Evolutionary conservation across 305 asterid species (phyloP).

Genomic region (Fraxinus floribunda): DNA sequence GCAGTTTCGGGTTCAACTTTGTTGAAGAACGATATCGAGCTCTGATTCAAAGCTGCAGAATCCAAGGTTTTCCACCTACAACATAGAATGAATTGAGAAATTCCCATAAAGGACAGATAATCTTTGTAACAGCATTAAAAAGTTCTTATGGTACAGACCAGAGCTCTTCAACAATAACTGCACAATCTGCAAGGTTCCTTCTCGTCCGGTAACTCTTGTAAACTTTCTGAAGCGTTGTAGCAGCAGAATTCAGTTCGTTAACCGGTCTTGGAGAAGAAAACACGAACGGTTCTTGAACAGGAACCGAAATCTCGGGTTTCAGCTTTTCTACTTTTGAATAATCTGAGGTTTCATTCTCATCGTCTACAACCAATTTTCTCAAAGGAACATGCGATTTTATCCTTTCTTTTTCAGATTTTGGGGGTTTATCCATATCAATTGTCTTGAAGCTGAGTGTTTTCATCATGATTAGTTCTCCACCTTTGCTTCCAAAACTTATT

Average conservation of each 20-base stretch:
- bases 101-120: not conserved
- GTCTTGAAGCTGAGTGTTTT: constrained; percentile 36
- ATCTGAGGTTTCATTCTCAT: constrained; percentile 4
- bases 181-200: constrained; percentile 62
- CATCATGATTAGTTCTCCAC: constrained; percentile 27
- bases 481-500: constrained; percentile 44
- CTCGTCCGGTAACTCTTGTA: constrained; percentile 65
- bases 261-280: constrained; percentile 37
- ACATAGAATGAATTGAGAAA: not conserved
- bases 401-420: constrained; percentile 22
- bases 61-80: constrained; percentile 60
- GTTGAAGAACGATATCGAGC: constrained; percentile 48
- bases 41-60: constrained; percentile 37
- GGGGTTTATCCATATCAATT: constrained; percentile 14
- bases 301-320: constrained; percentile 1
- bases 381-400: constrained; percentile 29
- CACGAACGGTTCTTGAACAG: constrained; percentile 18
- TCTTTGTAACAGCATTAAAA: no score
- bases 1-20: constrained; percentile 42
- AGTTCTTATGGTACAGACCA: constrained; percentile 35
- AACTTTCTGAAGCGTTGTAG: constrained; percentile 51
- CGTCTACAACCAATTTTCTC: constrained; percentile 27
- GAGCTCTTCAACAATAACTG: constrained; percentile 60
- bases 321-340: constrained; percentile 9
- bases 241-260: constrained; percentile 51